phyloP scores from a whole-genome alignment of 2,329 filamentous ascomycete genomes.

The Pyrenochaeta sp. region DNA sequence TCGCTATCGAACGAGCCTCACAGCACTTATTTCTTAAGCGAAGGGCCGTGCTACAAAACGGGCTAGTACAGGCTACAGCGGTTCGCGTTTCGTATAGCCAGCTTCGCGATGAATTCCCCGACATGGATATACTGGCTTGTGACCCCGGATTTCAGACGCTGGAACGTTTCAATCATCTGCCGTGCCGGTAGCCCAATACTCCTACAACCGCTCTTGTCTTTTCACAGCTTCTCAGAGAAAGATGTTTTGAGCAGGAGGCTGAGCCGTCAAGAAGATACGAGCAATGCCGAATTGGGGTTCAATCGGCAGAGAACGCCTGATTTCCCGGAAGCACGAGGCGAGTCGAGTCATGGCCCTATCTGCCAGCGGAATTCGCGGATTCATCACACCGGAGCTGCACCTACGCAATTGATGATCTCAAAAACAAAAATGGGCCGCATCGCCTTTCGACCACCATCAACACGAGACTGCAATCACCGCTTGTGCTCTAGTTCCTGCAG shows the following conservation, averaged over 20 bases:
- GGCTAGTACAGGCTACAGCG: background rate
- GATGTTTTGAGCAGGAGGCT: background rate
- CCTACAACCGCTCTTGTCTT: background rate
- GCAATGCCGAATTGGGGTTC: too few relatives aligned
- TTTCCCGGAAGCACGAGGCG: background rate
- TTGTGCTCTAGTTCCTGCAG: background rate
- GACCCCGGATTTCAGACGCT: conserved; percentile 1
- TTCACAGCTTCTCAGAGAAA: too few relatives aligned
- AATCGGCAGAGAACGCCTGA: background rate
- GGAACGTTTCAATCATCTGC: background rate
- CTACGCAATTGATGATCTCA: background rate
- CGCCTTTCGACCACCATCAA: background rate
- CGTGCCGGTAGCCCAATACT: background rate
- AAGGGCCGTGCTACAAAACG: background rate
- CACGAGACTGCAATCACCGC: background rate
- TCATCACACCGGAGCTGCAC: background rate
- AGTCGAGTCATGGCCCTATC: background rate
- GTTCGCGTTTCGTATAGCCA: background rate
- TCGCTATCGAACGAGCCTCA: background rate
- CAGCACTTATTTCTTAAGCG: conserved; percentile 1
- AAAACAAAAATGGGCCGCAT: background rate
- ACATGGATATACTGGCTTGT: conserved; percentile 8
- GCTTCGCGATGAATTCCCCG: conserved; percentile 7
- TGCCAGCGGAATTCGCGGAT: background rate
- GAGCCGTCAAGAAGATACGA: too few relatives aligned